Evolutionary conservation across 805 yeast species (phyloP).

Genomic region (Kodamaea jinghongensis): DNA sequence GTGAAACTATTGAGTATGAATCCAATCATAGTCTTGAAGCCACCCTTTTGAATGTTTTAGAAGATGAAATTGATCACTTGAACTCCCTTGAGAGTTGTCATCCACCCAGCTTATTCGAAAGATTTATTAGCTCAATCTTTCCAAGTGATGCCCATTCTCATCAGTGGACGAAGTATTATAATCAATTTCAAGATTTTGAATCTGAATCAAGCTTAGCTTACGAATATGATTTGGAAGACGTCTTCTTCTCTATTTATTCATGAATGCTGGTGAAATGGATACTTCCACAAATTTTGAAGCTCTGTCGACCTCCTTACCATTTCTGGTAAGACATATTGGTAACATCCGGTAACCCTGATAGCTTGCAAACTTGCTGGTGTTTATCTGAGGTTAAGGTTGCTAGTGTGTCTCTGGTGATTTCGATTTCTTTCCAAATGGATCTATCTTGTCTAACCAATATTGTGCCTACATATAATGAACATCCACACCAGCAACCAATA

Average conservation of each 20-base stretch:
- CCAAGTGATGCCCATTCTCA: constrained; percentile 1
- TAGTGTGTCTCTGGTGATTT: constrained; percentile 21
- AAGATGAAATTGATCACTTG: constrained; percentile 14
- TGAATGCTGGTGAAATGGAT: too few relatives aligned
- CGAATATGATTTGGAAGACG: constrained; percentile 9
- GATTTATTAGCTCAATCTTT: too few relatives aligned
- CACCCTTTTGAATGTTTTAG: constrained; percentile 15
- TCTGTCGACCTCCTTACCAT: too few relatives aligned
- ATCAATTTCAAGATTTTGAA: not conserved
- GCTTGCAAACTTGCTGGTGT: constrained; percentile 6
- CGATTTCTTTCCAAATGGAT: constrained; percentile 18
- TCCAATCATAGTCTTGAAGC: constrained; percentile 11
- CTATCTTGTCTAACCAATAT: constrained; percentile 15
- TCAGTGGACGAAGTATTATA: constrained; percentile 16
- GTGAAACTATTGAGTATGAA: constrained; percentile 11
- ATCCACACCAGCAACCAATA: constrained; percentile 33
- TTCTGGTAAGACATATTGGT: not conserved
- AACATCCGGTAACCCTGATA: constrained; percentile 7
- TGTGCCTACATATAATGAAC: constrained; percentile 28
- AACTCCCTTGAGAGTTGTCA: constrained; percentile 9
- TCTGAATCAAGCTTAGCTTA: not conserved
- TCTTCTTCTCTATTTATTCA: constrained; percentile 1
- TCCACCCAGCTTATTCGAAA: too few relatives aligned
- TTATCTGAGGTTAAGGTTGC: constrained; percentile 4
- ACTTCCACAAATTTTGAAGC: too few relatives aligned